phyloP scores from a whole-genome alignment of 2,329 filamentous ascomycete species.

The Dryadomyces quercus-mongolicae region DNA sequence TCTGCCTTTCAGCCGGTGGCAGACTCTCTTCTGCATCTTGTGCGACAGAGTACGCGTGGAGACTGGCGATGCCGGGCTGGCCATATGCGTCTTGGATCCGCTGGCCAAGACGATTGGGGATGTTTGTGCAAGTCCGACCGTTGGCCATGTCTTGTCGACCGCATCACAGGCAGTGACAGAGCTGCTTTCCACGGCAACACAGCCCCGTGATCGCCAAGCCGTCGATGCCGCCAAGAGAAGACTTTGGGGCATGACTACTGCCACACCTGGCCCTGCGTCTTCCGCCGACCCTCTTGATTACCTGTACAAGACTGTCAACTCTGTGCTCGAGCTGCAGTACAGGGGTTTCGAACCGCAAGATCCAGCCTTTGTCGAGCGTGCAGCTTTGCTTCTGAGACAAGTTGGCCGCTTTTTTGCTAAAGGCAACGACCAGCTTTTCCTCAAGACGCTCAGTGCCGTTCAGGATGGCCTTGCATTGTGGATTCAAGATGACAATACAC shows the following conservation, averaged over 20 bases:
- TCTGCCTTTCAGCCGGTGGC: slow-evolving; percentile 35
- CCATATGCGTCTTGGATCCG: slow-evolving; percentile 58
- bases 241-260: slow-evolving; percentile 48
- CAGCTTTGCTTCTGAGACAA: slow-evolving; percentile 38
- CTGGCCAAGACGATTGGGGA: slow-evolving; percentile 45
- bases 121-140: slow-evolving; percentile 15
- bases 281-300: slow-evolving; percentile 52
- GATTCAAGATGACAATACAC: slow-evolving; percentile 45
- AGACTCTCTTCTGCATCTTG: slow-evolving; percentile 44
- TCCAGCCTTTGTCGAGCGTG: slow-evolving; percentile 11
- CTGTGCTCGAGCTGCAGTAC: slow-evolving; percentile 41
- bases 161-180: slow-evolving; percentile 25
- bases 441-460: slow-evolving; percentile 43
- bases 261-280: slow-evolving; percentile 23
- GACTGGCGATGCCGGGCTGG: slow-evolving; percentile 54
- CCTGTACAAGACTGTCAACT: slow-evolving; percentile 48
- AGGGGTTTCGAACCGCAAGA: slow-evolving; percentile 23
- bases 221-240: slow-evolving; percentile 52
- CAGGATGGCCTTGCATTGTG: slow-evolving; percentile 52
- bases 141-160: slow-evolving; percentile 14
- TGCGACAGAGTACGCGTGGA: slow-evolving; percentile 45
- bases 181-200: slow-evolving; percentile 33
- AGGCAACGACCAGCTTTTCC: slow-evolving; percentile 36
- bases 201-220: slow-evolving; percentile 48
- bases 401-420: slow-evolving; percentile 39